These are phyloP conservation scores for Sarocladium strictum DNA, from an alignment of 2,329 filamentous ascomycete species.

Conservation along the genomic window DNA sequence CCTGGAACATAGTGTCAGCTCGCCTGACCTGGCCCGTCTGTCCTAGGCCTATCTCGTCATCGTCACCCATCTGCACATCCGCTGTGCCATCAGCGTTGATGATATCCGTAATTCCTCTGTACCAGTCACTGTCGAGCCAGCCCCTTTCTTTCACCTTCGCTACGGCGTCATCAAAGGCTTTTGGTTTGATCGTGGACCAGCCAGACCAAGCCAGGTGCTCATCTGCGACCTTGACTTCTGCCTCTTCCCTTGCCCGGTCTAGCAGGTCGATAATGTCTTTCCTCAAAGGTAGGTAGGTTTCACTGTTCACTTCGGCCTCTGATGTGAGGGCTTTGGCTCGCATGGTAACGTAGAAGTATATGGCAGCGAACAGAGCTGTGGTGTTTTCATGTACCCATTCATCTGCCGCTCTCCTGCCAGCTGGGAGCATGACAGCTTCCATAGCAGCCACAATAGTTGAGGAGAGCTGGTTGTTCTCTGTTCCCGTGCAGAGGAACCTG, in stretches of 20 bases:
- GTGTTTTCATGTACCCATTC: slow-evolving; percentile 43
- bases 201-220: slow-evolving; percentile 44
- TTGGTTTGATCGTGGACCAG: slow-evolving; percentile 42
- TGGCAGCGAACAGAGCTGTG: slow-evolving; percentile 50
- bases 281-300: slow-evolving; percentile 37
- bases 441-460: slow-evolving; percentile 72
- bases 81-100: slow-evolving; percentile 23
- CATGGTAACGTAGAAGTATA: slow-evolving; percentile 55
- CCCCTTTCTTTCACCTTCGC: slow-evolving; percentile 47
- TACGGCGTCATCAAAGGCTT: slow-evolving; percentile 57
- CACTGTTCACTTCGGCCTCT: slow-evolving; percentile 29
- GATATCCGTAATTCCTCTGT: slow-evolving; percentile 50
- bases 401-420: slow-evolving; percentile 39
- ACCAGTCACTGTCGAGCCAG: slow-evolving; percentile 62
- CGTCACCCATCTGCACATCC: slow-evolving; percentile 28
- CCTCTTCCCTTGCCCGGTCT: slow-evolving; percentile 33
- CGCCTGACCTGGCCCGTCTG: slow-evolving; percentile 38
- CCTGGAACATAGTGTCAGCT: slow-evolving; percentile 68
- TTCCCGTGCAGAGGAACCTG: slow-evolving; percentile 54
- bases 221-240: slow-evolving; percentile 31
- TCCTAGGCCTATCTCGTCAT: slow-evolving; percentile 22
- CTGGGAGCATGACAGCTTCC: slow-evolving; percentile 45
- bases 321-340: slow-evolving; percentile 37
- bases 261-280: slow-evolving; percentile 41
- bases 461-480: slow-evolving; percentile 55